These are phyloP conservation scores for Eragrostis nindensis DNA, from an alignment of 176 grass and related monocot genomes.

Conservation along the genomic window DNA sequence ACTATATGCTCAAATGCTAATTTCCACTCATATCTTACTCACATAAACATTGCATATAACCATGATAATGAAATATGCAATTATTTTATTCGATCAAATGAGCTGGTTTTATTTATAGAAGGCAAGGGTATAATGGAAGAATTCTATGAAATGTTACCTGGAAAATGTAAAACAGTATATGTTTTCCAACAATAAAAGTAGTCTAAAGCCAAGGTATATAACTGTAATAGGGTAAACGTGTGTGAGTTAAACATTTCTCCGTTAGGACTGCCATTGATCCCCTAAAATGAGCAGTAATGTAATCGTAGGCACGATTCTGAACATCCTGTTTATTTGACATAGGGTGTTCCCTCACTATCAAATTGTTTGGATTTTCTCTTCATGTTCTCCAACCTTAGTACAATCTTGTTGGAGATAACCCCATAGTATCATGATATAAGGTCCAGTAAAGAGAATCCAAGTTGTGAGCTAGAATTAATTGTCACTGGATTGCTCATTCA, in stretches of 20 bases:
- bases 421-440: neutral
- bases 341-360: no score
- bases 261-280: neutral
- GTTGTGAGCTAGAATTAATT: constrained; percentile 2
- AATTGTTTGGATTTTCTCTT: constrained; percentile 24
- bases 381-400: neutral
- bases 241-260: neutral
- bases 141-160: neutral
- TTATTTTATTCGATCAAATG: neutral
- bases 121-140: neutral
- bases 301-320: neutral
- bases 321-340: neutral
- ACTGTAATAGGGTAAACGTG: constrained; percentile 1
- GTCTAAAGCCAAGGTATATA: neutral
- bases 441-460: constrained; percentile 11
- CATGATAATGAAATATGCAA: neutral
- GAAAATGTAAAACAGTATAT: neutral
- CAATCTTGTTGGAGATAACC: neutral
- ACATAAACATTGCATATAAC: neutral
- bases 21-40: neutral
- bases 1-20: neutral
- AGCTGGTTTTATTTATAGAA: neutral
- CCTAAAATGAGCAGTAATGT: neutral
- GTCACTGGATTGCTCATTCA: constrained; percentile 10
- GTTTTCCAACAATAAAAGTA: neutral